These are phyloP conservation scores for Peterozyma toletana DNA, from an alignment of 805 yeast genomes.

Conservation along the genomic window DNA sequence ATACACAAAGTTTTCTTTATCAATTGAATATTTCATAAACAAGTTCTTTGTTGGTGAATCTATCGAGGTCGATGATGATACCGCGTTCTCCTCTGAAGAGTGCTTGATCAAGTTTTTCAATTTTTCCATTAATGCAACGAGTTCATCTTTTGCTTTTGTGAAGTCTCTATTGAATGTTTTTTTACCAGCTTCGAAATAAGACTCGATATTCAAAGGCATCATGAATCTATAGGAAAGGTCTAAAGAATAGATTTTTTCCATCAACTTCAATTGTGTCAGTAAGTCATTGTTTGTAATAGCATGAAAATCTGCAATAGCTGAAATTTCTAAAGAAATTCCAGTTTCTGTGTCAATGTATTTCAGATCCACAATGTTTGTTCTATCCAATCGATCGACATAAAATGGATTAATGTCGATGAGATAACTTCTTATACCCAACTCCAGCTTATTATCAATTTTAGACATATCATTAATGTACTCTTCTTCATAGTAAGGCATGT, in stretches of 20 bases:
- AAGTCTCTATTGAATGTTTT: conserved; percentile 2
- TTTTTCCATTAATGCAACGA: conserved; percentile 2
- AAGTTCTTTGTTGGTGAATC: conserved; percentile 7
- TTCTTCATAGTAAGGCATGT: conserved; percentile 23
- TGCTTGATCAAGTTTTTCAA: conserved; percentile 6
- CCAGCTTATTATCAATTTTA: conserved; percentile 24
- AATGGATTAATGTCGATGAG: conserved; percentile 8
- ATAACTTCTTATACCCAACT: conserved; percentile 9
- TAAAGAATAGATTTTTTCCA: conserved; percentile 3
- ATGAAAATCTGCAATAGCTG: conserved; percentile 26
- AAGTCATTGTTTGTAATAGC: conserved; percentile 6
- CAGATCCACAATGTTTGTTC: conserved; percentile 20
- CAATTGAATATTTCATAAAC: conserved; percentile 3
- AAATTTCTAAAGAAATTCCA: conserved; percentile 43
- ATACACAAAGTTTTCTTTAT: conserved; percentile 6
- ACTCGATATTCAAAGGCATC: conserved; percentile 2
- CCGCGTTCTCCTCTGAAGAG: conserved; percentile 1
- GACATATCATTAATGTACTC: conserved; percentile 45
- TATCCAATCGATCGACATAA: conserved; percentile 7
- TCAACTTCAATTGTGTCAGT: conserved; percentile 3
- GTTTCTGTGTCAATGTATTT: conserved; percentile 41
- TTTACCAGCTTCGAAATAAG: conserved; percentile 1
- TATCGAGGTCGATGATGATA: too few species aligned
- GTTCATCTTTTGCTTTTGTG: conserved; percentile 3
- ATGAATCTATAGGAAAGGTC: conserved; percentile 6